Conservation (phyloP, 192 early-diverging fungal species). For the Coemansia sp. region DNA sequence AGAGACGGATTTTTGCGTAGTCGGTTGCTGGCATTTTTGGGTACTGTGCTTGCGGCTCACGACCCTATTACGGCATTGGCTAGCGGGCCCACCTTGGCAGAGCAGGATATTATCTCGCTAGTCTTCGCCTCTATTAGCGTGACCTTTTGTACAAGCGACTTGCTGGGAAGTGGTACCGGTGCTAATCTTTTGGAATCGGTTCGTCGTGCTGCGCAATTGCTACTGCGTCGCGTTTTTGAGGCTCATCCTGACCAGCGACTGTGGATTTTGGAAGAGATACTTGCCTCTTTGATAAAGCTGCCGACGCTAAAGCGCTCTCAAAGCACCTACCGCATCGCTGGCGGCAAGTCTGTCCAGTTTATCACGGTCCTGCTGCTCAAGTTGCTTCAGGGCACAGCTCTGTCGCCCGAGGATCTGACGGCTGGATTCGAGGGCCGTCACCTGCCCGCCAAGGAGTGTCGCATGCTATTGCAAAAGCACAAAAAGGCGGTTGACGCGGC, state of each 20-base stretch:
- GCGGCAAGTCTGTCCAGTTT: slow-evolving; percentile 73
- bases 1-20: slow-evolving; percentile 4
- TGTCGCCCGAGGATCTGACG: slow-evolving; percentile 41
- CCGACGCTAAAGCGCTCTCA: slow-evolving; percentile 60
- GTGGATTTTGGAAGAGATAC: slow-evolving; percentile 90
- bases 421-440: slow-evolving; percentile 36
- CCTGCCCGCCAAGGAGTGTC: slow-evolving; percentile 41
- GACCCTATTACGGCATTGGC: slow-evolving; percentile 23
- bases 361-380: slow-evolving; percentile 73
- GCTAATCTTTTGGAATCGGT: slow-evolving; percentile 44
- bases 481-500: slow-evolving; percentile 61
- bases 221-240: slow-evolving; percentile 49
- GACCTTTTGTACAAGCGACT: slow-evolving; percentile 39
- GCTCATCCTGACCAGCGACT: slow-evolving; percentile 60
- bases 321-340: slow-evolving; percentile 63
- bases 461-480: slow-evolving; percentile 41
- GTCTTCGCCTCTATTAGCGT: slow-evolving; percentile 51
- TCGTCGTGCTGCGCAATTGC: slow-evolving; percentile 43
- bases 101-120: slow-evolving; percentile 49
- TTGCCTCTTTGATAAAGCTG: slow-evolving; percentile 73
- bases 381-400: slow-evolving; percentile 61
- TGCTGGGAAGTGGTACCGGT: slow-evolving; percentile 21
- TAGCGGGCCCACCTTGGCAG: slow-evolving; percentile 24
- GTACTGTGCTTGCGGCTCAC: slow-evolving; percentile 23
- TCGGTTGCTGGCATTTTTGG: slow-evolving; percentile 30